Evolutionary conservation across 2,329 filamentous ascomycete species (phyloP).

Genomic region (Nothomitra cinnamomea): DNA sequence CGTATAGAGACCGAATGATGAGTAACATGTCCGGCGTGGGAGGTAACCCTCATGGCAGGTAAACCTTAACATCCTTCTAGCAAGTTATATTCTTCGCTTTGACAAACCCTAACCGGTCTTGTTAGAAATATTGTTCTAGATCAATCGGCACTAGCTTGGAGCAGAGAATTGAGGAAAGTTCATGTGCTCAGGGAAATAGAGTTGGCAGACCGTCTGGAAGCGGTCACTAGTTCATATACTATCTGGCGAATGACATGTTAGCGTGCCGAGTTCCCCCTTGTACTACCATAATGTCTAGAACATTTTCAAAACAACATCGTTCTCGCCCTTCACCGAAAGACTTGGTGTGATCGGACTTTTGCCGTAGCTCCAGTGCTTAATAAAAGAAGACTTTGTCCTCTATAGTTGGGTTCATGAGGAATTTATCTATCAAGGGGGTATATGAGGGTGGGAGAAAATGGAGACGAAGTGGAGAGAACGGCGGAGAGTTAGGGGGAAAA

Average conservation of each 20-base stretch:
- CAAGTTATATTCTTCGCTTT: too few relatives aligned
- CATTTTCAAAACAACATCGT: not conserved
- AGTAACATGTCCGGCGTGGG: not conserved
- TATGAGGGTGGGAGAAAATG: not conserved
- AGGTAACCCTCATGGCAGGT: not conserved
- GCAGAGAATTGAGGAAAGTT: not conserved
- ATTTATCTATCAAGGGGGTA: not conserved
- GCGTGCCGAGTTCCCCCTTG: not conserved
- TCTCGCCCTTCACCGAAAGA: not conserved
- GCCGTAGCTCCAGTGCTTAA: not conserved
- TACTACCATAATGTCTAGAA: not conserved
- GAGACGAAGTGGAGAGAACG: not conserved
- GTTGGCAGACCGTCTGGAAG: not conserved
- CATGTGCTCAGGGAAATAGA: not conserved
- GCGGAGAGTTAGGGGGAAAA: not conserved
- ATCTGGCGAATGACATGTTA: not conserved
- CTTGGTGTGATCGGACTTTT: too few relatives aligned
- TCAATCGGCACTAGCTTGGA: not conserved
- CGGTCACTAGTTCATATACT: not conserved
- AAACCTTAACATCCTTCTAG: not conserved
- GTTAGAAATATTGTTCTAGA: not conserved
- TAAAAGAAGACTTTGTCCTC: too few relatives aligned
- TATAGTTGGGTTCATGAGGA: not conserved
- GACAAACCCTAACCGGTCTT: not conserved
- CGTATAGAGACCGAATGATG: not conserved